Evolutionary conservation across 768 basidiomycete genomes (phyloP).

Genomic region (Nevesoporus exiguus): DNA sequence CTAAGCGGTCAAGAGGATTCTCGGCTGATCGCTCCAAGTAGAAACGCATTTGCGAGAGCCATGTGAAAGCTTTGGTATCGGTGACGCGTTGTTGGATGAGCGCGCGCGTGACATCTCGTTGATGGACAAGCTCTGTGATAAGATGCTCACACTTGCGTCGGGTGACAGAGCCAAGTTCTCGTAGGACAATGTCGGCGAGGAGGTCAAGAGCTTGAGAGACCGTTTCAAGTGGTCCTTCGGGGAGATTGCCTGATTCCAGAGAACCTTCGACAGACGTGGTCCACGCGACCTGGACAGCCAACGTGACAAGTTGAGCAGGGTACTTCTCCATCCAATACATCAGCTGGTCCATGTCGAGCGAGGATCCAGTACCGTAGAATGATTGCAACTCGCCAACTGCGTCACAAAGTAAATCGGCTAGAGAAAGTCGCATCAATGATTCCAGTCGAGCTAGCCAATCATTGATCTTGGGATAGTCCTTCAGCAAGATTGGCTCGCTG

Average conservation of each 20-base stretch:
- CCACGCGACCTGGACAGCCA: conserved; percentile 96
- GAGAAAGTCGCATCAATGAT: conserved; percentile 85
- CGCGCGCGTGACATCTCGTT: conserved; percentile 87
- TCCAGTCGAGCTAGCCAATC: conserved; percentile 96
- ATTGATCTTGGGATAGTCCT: conserved; percentile 96
- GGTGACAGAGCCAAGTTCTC: conserved; percentile 85
- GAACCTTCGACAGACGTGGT: conserved; percentile 77
- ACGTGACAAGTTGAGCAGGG: conserved; percentile 92
- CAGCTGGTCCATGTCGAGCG: conserved; percentile 62
- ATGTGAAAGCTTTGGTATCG: conserved; percentile 75
- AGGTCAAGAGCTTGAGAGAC: conserved; percentile 84
- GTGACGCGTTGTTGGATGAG: conserved; percentile 63
- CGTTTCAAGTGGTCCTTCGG: conserved; percentile 68
- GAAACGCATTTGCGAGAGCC: conserved; percentile 99
- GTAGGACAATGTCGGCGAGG: conserved; percentile 94
- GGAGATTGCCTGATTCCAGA: conserved; percentile 51
- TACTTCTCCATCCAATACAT: conserved; percentile 91
- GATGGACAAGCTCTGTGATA: conserved; percentile 97
- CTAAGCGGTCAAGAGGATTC: conserved; percentile 76
- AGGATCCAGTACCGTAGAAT: conserved; percentile 69
- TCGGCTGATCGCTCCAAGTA: conserved; percentile 74
- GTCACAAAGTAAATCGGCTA: conserved; percentile 77
- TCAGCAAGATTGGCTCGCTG: conserved; percentile 76
- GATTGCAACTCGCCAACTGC: conserved; percentile 75
- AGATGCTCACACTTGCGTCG: conserved; percentile 98